Conservation (phyloP, 2,329 filamentous ascomycete genomes). For the Aspergillus candidus region DNA sequence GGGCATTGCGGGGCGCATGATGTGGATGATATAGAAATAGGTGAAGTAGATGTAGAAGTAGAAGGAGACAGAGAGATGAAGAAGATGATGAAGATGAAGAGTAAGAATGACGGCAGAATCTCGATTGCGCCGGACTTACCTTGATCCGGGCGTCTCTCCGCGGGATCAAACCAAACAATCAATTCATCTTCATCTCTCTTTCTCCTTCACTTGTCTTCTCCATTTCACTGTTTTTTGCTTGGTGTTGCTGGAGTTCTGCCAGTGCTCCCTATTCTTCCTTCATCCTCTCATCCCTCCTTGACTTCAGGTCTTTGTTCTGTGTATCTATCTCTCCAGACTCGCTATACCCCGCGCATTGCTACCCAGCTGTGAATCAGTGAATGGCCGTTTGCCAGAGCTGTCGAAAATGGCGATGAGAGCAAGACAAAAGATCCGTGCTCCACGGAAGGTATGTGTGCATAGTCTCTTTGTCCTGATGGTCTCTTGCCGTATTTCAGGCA, state of each 20-base stretch:
- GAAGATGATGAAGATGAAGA: constrained; percentile 7
- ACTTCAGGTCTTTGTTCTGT: too few species aligned
- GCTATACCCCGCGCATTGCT: not conserved
- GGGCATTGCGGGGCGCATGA: constrained; percentile 16
- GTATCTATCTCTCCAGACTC: not conserved
- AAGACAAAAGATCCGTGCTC: constrained; percentile 60
- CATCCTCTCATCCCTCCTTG: too few species aligned
- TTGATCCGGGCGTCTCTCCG: constrained; percentile 23
- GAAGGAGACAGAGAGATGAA: not conserved
- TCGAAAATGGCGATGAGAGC: constrained; percentile 49
- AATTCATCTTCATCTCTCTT: constrained; percentile 1
- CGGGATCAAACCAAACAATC: constrained; percentile 5
- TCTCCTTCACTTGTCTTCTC: not conserved
- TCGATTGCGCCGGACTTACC: constrained; percentile 18
- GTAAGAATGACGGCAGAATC: too few species aligned
- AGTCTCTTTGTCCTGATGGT: constrained; percentile 5
- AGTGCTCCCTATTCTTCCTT: too few species aligned
- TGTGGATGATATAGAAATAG: not conserved
- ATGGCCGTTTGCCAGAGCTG: constrained; percentile 5
- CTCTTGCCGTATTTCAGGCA: not conserved
- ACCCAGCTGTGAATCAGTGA: constrained; percentile 5
- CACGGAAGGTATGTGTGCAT: constrained; percentile 51
- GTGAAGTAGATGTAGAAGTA: not conserved
- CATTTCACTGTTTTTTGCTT: too few species aligned
- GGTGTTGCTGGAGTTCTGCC: too few species aligned